Evolutionary conservation across 179 eudicot genomes (phyloP).

Genomic region (Spergularia azorica): DNA sequence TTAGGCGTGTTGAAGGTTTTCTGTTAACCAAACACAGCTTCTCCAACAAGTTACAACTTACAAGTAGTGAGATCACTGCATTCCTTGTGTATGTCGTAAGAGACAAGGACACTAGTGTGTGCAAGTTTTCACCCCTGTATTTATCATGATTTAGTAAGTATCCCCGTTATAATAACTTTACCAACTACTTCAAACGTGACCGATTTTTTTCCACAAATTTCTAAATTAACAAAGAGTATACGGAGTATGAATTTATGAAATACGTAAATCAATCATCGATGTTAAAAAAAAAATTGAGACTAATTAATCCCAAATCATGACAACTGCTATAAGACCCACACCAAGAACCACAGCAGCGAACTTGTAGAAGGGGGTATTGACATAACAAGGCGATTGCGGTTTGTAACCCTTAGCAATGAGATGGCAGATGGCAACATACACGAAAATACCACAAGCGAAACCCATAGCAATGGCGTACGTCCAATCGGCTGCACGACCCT

Average conservation of each 20-base stretch:
- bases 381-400: slow-evolving; percentile 44
- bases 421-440: slow-evolving; percentile 81
- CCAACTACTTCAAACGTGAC: not conserved
- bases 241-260: not conserved
- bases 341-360: slow-evolving; percentile 63
- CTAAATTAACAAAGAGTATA: no score
- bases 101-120: no score
- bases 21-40: not conserved
- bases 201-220: not conserved
- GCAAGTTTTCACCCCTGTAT: not conserved
- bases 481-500: slow-evolving; percentile 69
- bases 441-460: slow-evolving; percentile 74
- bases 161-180: not conserved
- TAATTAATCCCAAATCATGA: slow-evolving; percentile 66
- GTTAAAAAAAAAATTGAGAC: not conserved
- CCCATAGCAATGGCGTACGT: slow-evolving; percentile 73
- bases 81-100: not conserved
- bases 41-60: not conserved
- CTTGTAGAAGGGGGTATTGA: slow-evolving; percentile 67
- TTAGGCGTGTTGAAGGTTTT: slow-evolving; percentile 21
- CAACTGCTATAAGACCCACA: slow-evolving; percentile 63
- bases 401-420: slow-evolving; percentile 75
- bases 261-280: not conserved
- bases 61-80: not conserved
- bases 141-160: not conserved